Conservation (phyloP, 2,329 filamentous ascomycete genomes). For the Curvularia spicifera region DNA sequence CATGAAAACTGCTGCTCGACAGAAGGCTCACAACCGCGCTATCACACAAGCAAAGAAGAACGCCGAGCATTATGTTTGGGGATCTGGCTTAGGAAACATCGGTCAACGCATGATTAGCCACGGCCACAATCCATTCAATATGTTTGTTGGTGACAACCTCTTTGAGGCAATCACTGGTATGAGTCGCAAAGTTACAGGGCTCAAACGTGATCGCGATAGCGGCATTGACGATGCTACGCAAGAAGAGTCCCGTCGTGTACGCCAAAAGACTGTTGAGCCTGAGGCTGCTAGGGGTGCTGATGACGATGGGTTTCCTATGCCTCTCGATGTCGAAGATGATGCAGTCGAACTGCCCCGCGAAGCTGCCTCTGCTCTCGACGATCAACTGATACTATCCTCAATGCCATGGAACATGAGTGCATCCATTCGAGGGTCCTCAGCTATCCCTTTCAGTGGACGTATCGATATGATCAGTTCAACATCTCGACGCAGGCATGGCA, state of each 20-base stretch:
- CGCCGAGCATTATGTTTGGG: constrained; percentile 66
- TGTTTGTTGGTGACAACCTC: constrained; percentile 65
- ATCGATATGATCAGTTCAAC: constrained; percentile 50
- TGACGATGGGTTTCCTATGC: constrained; percentile 39
- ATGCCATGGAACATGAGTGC: constrained; percentile 73
- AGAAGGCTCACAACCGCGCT: constrained; percentile 54
- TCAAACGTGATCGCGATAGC: constrained; percentile 46
- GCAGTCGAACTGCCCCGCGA: constrained; percentile 78
- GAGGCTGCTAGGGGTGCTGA: constrained; percentile 48
- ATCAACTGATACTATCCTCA: constrained; percentile 68
- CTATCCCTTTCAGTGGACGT: constrained; percentile 49
- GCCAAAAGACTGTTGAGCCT: constrained; percentile 39
- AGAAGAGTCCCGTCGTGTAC: constrained; percentile 43
- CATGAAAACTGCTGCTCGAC: constrained; percentile 60
- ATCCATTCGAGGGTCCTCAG: constrained; percentile 60
- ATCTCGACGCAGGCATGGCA: constrained; percentile 49
- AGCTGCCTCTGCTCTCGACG: constrained; percentile 68
- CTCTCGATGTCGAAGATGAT: constrained; percentile 55
- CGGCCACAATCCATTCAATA: constrained; percentile 58
- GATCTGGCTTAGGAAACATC: constrained; percentile 62
- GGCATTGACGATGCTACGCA: constrained; percentile 45
- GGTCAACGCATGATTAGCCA: constrained; percentile 36
- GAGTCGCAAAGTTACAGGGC: constrained; percentile 32
- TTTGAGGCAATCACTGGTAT: constrained; percentile 56
- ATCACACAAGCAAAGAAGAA: constrained; percentile 64